Conservation (phyloP, 257 asterid species). For the Mentha longifolia region DNA sequence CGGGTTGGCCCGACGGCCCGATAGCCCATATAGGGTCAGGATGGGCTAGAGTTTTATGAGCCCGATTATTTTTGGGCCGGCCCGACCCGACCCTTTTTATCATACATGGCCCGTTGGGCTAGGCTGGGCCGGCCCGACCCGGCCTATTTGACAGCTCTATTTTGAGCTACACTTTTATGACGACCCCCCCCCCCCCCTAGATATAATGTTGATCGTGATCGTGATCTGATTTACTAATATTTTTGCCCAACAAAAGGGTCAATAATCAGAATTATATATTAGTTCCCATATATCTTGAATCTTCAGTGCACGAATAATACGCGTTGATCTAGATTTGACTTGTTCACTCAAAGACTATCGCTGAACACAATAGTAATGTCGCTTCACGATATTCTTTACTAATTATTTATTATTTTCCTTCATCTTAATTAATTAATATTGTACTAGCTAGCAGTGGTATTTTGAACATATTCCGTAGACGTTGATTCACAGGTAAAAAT, state of each 20-base stretch:
- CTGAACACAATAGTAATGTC: conserved; percentile 41
- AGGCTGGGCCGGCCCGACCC: too few relatives aligned
- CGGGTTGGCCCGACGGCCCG: too few relatives aligned
- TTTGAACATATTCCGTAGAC: conserved; percentile 40
- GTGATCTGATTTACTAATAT: background rate
- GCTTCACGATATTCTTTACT: background rate
- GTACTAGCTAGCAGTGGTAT: background rate
- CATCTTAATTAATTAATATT: background rate
- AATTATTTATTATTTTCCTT: background rate
- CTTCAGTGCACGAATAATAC: conserved; percentile 11
- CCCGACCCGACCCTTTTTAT: too few relatives aligned
- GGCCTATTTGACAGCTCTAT: too few relatives aligned
- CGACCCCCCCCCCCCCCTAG: too few relatives aligned
- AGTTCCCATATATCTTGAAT: background rate
- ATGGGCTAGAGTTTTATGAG: too few relatives aligned
- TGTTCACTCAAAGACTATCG: conserved; percentile 8
- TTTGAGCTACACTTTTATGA: too few relatives aligned
- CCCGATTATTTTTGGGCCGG: too few relatives aligned
- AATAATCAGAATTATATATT: conserved; percentile 12
- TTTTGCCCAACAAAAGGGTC: conserved; percentile 31
- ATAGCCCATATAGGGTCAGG: too few relatives aligned
- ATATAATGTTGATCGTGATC: background rate
- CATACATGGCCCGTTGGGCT: too few relatives aligned
- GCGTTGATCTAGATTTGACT: background rate
- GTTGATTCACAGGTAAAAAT: conserved; percentile 33